Conservation (phyloP, 2,329 filamentous ascomycete genomes). For the Aspergillus brunneoviolaceus region DNA sequence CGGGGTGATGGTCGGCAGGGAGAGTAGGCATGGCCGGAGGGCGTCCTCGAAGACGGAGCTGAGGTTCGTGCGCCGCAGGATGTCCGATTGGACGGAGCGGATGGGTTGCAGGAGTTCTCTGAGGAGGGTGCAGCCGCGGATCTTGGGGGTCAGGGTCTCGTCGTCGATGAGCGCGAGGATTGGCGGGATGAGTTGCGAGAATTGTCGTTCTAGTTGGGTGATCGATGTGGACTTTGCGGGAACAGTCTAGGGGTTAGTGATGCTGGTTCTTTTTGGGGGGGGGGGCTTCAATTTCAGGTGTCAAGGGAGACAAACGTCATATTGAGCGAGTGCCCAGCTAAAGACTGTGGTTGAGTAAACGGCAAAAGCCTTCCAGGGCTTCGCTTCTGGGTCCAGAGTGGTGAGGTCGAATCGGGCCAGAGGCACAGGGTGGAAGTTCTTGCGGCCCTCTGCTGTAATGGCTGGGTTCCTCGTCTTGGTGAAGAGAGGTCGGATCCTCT, state of each 20-base stretch:
- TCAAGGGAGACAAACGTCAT: conserved; percentile 29
- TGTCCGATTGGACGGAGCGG: conserved; percentile 36
- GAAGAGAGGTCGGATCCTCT: conserved; percentile 43
- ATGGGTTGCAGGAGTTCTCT: conserved; percentile 36
- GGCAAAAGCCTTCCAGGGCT: conserved; percentile 41
- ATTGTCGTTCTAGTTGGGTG: conserved; percentile 41
- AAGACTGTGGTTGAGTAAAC: conserved; percentile 38
- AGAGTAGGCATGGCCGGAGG: conserved; percentile 65
- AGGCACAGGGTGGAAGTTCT: conserved; percentile 43
- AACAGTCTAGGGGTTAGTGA: conserved; percentile 8
- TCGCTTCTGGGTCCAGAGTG: conserved; percentile 36
- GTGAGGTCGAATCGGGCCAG: conserved; percentile 38
- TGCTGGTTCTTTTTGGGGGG: no score
- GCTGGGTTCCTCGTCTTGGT: conserved; percentile 42
- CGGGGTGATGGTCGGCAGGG: conserved; percentile 73
- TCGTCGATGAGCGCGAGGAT: conserved; percentile 48
- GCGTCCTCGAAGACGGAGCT: conserved; percentile 48
- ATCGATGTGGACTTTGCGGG: conserved; percentile 25
- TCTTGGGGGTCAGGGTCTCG: conserved; percentile 34
- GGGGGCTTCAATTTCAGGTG: not conserved
- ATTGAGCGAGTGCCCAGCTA: conserved; percentile 37
- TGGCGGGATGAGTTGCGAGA: conserved; percentile 46
- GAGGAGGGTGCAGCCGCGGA: conserved; percentile 40
- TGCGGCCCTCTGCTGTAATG: conserved; percentile 45
- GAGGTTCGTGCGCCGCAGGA: conserved; percentile 45